Conservation (phyloP, 148 eudicot genomes). For the Amaranthus palmeri region DNA sequence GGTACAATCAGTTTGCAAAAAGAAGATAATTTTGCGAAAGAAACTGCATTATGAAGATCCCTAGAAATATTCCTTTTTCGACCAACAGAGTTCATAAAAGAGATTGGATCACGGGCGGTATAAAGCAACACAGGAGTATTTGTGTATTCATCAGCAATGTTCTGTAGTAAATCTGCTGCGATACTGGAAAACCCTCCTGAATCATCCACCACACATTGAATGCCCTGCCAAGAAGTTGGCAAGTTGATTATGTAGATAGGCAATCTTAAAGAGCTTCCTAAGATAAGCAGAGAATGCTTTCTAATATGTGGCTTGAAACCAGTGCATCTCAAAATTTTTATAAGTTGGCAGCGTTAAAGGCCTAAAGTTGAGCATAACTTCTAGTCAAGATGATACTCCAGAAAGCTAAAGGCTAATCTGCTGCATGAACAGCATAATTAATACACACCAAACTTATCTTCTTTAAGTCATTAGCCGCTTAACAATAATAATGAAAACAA, state of each 20-base stretch:
- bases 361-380: not conserved
- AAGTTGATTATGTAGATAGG: conserved; percentile 1
- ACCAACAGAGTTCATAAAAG: conserved; percentile 31
- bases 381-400: not conserved
- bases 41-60: conserved; percentile 77
- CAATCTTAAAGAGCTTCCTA: not conserved
- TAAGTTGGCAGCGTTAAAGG: not conserved
- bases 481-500: not conserved
- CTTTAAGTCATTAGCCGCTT: not conserved
- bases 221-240: conserved; percentile 51
- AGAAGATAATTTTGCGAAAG: conserved; percentile 71
- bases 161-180: conserved; percentile 69
- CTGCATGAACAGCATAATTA: not conserved
- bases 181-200: conserved; percentile 91
- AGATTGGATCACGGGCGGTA: conserved; percentile 52
- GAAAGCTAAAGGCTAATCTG: not conserved
- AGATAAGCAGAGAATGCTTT: not conserved
- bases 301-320: not conserved
- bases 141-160: conserved; percentile 78
- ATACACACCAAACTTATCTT: not conserved
- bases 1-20: conserved; percentile 74
- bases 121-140: conserved; percentile 78
- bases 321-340: not conserved
- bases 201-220: conserved; percentile 81
- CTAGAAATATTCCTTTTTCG: conserved; percentile 44